Evolutionary conservation across 1,284 basidiomycete genomes (phyloP), one percentile per base, ranked within the genome.

Genomic region (Salmacisia buchloeana): DNA sequence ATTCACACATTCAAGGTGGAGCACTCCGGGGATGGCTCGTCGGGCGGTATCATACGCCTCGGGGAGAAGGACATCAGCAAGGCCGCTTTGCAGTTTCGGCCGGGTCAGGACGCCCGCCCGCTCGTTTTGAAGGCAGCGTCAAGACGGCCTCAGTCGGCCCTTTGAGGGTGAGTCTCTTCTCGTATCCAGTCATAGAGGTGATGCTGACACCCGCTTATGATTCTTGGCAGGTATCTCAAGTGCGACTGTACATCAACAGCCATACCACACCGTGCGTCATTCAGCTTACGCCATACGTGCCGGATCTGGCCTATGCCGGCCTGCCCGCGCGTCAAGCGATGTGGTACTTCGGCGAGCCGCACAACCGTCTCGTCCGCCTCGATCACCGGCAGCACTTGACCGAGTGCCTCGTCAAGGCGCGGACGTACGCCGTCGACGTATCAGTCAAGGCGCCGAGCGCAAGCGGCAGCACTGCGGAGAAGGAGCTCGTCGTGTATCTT

Each of bases 271-370:
- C 49, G n/a, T 54, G 29, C 49, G 34, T 54, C 49, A 54, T 54
- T 33, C 25, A 54, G 27, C 25, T 54, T n/a, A 10, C 27, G 13
- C 49, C 49, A 27, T 54, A 33, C 27, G 27, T 29, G 49, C 49
- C 49, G 4, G 49, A 54, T 13, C 49, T 54, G 27, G 29, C 34
- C 27, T 54, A 54, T 33, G 49, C 49, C 29, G 49, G 49, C 29
- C 49, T 54, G 15, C 49, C 49, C 27, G 49, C 49, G 13, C 25
- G 49, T 33, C 49, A 54, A 18, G 49, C 49, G 27, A 15, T 54
- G 29, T 54, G 49, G 49, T 54, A 54, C 29, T 7, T 54, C 15
- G 29, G 29, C 29, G 12, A 27, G 15, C 41, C 41, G 10, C 27
- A 54, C 27, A 27, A 33, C 49, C 49, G 49, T n/a, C 34, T 54